Conservation (phyloP, 2,329 filamentous ascomycete genomes). For the Grosmannia serpens region DNA sequence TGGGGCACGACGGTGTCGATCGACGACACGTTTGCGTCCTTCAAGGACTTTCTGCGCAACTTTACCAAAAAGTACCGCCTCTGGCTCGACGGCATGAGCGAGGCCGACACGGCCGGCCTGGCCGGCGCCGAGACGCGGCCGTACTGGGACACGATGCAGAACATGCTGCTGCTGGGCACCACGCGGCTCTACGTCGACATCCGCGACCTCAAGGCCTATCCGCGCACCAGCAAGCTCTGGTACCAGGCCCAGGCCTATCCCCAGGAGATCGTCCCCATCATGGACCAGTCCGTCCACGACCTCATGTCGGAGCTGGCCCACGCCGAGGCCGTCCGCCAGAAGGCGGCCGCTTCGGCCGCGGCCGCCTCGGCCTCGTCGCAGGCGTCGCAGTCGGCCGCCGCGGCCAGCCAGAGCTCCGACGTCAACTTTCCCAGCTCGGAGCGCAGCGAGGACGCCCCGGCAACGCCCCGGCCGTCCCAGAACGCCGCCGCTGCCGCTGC, state of each 20-base stretch:
- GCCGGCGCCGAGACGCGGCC: slow-evolving; percentile 68
- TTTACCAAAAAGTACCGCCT: slow-evolving; percentile 91
- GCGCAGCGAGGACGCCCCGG: slow-evolving; percentile 38
- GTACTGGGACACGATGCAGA: slow-evolving; percentile 75
- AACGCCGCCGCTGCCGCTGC: slow-evolving; percentile 19
- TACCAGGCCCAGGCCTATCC: slow-evolving; percentile 91
- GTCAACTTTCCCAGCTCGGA: slow-evolving; percentile 74
- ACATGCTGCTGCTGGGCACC: slow-evolving; percentile 80
- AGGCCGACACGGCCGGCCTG: slow-evolving; percentile 58
- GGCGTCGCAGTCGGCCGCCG: background rate
- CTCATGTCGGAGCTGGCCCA: slow-evolving; percentile 82
- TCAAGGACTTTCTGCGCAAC: slow-evolving; percentile 87
- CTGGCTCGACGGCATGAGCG: slow-evolving; percentile 74
- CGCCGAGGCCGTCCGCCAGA: slow-evolving; percentile 61
- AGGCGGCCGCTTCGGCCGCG: slow-evolving; percentile 27
- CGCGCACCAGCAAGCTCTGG: slow-evolving; percentile 86
- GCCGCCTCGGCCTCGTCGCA: background rate
- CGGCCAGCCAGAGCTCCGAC: slow-evolving; percentile 50
- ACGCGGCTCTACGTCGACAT: slow-evolving; percentile 80
- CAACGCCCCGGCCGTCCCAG: slow-evolving; percentile 30
- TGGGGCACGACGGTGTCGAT: slow-evolving; percentile 98
- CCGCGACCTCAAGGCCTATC: slow-evolving; percentile 82
- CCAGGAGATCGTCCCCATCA: slow-evolving; percentile 88
- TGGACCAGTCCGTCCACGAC: slow-evolving; percentile 92
- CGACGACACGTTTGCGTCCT: slow-evolving; percentile 72